A percentile compares a stretch with the other conserved stretches of the same genome.
Conservation (phyloP, 768 basidiomycete genomes). For the Trametes villosa region DNA sequence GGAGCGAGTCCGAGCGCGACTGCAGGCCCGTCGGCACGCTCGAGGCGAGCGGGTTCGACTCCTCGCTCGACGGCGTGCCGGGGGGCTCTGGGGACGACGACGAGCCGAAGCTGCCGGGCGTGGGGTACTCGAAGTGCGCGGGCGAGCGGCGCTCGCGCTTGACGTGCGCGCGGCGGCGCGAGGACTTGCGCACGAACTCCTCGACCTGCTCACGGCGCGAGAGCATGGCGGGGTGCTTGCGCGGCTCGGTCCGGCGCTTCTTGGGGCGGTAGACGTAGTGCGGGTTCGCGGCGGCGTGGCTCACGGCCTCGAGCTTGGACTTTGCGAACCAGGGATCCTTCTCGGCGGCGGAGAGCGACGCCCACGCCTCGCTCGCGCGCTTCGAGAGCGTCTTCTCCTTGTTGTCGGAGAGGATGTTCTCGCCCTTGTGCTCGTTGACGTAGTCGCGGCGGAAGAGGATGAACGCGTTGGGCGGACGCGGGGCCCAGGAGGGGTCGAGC, state of each 20-base stretch:
- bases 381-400: slow-evolving; percentile 68
- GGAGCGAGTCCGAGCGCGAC: slow-evolving; percentile 1
- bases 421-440: slow-evolving; percentile 49
- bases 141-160: slow-evolving; percentile 3
- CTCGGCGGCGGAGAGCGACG: slow-evolving; percentile 51
- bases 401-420: slow-evolving; percentile 26
- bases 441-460: slow-evolving; percentile 76
- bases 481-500: slow-evolving; percentile 60
- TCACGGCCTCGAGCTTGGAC: slow-evolving; percentile 58
- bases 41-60: slow-evolving; percentile 5
- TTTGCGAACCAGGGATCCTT: slow-evolving; percentile 50
- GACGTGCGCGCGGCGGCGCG: slow-evolving; percentile 9
- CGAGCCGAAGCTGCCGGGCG: slow-evolving; percentile 14
- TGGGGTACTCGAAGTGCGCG: slow-evolving; percentile 3
- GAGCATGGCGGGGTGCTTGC: slow-evolving; percentile 21
- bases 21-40: slow-evolving; percentile 1
- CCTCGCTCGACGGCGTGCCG: slow-evolving; percentile 21
- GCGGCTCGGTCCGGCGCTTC: slow-evolving; percentile 19
- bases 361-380: slow-evolving; percentile 79
- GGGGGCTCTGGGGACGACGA: slow-evolving; percentile 28
- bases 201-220: slow-evolving; percentile 36
- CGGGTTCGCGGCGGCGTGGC: slow-evolving; percentile 56
- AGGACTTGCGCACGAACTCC: slow-evolving; percentile 24
- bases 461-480: slow-evolving; percentile 71
- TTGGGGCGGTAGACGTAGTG: slow-evolving; percentile 65